These are phyloP conservation scores for Saccharomycopsis malanga DNA, from an alignment of 805 yeast genomes.

Conservation along the genomic window DNA sequence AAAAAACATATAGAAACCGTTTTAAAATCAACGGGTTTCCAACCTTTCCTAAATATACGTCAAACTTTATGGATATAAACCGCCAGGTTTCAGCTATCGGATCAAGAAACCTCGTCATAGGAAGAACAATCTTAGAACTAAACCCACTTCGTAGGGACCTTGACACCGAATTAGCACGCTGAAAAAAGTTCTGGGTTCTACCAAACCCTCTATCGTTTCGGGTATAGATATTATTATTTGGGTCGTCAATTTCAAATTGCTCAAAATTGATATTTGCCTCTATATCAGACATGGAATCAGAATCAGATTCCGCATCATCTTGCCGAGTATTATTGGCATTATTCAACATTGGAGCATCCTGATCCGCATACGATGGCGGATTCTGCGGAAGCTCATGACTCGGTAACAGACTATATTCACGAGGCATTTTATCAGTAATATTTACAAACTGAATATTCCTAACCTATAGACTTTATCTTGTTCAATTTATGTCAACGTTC, in stretches of 20 bases:
- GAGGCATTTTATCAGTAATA: too few relatives aligned
- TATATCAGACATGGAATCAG: constrained; percentile 1
- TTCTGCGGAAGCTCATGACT: background rate
- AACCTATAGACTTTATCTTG: too few relatives aligned
- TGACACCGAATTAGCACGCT: constrained; percentile 4
- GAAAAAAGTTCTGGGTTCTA: constrained; percentile 21
- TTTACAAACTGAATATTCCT: too few relatives aligned
- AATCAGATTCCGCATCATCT: background rate
- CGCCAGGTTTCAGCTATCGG: constrained; percentile 38
- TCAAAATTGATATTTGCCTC: constrained; percentile 18
- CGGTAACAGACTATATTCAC: background rate
- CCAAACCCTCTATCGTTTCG: background rate
- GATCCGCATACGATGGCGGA: constrained; percentile 4
- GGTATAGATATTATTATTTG: constrained; percentile 7
- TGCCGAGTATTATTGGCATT: background rate
- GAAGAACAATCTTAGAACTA: constrained; percentile 30
- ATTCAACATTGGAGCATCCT: background rate
- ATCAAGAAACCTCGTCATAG: constrained; percentile 38
- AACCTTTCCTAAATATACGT: constrained; percentile 36
- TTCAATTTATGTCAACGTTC: too few relatives aligned
- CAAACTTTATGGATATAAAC: constrained; percentile 38
- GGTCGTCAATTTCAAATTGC: constrained; percentile 42
- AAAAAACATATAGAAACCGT: constrained; percentile 62
- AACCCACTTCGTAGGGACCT: constrained; percentile 21
- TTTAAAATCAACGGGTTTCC: constrained; percentile 43